These are phyloP conservation scores for Cairneyella variabilis DNA, from an alignment of 495 filamentous ascomycete genomes.

Conservation along the genomic window DNA sequence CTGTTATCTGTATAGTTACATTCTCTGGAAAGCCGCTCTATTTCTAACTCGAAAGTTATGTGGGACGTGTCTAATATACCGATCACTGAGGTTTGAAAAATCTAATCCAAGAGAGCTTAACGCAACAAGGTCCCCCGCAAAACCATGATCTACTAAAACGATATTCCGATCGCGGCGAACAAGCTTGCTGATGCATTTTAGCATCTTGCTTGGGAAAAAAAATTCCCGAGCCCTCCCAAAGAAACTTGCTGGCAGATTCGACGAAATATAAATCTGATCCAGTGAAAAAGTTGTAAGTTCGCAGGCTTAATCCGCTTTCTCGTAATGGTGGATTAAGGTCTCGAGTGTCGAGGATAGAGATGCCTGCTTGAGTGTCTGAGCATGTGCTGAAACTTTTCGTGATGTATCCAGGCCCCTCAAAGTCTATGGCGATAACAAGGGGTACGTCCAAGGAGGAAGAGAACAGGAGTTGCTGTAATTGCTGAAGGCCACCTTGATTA, in stretches of 20 bases:
- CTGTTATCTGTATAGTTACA: too few species aligned
- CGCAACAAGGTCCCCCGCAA: slow-evolving; percentile 1
- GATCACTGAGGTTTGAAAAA: slow-evolving; percentile 6
- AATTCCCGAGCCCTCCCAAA: too few species aligned
- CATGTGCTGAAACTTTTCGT: neutral
- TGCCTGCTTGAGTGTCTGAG: slow-evolving; percentile 4
- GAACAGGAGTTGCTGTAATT: neutral
- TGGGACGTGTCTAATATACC: slow-evolving; percentile 2
- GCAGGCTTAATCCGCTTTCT: neutral
- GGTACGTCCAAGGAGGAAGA: neutral
- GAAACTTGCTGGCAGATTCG: slow-evolving; percentile 9
- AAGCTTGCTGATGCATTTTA: slow-evolving; percentile 1
- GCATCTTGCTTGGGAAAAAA: slow-evolving; percentile 3
- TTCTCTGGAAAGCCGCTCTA: too few species aligned
- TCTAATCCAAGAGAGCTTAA: slow-evolving; percentile 4
- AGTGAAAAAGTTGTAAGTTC: slow-evolving; percentile 10
- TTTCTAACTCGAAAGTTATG: neutral
- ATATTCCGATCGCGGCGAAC: slow-evolving; percentile 3
- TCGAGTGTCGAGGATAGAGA: slow-evolving; percentile 6
- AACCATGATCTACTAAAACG: slow-evolving; percentile 2
- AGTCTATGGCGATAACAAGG: neutral
- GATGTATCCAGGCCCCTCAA: slow-evolving; percentile 5
- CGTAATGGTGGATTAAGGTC: neutral
- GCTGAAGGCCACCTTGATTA: neutral
- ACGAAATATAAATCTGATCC: slow-evolving; percentile 9